A percentile compares a stretch with the other conserved stretches of the same genome.
These are phyloP conservation scores for Asterophora lycoperdoides DNA, from an alignment of 768 basidiomycete genomes.

Conservation along the genomic window DNA sequence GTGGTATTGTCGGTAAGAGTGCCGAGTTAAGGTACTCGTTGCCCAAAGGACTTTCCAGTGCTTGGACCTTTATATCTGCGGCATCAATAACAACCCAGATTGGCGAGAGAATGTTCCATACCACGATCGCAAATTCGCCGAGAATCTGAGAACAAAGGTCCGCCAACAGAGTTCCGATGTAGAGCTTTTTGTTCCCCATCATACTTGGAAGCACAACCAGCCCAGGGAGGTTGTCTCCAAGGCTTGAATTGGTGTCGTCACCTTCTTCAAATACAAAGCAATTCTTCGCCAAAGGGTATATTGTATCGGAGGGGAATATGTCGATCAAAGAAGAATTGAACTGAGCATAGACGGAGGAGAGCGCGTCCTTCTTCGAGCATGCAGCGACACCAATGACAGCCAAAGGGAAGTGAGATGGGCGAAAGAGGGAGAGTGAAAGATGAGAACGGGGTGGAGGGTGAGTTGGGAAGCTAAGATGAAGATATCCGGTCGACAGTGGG, in stretches of 20 bases:
- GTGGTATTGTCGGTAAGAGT: conserved; percentile 59
- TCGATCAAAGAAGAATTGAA: conserved; percentile 64
- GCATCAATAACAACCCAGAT: conserved; percentile 3
- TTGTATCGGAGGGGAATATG: conserved; percentile 59
- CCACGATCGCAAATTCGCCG: conserved; percentile 80
- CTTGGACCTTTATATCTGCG: conserved; percentile 52
- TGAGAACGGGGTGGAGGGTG: conserved; percentile 74
- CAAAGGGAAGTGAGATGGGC: conserved; percentile 77
- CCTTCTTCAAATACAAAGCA: conserved; percentile 87
- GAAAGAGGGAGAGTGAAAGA: conserved; percentile 63
- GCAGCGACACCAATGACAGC: conserved; percentile 86
- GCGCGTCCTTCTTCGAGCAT: conserved; percentile 51
- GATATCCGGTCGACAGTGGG: conserved; percentile 65
- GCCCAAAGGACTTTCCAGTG: conserved; percentile 77
- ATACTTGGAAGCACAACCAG: conserved; percentile 76
- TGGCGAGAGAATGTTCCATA: conserved; percentile 34
- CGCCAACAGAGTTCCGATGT: conserved; percentile 84
- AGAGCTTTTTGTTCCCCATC: conserved; percentile 85
- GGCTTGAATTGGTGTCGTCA: conserved; percentile 51
- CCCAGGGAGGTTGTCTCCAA: conserved; percentile 54
- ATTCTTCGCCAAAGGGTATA: conserved; percentile 75
- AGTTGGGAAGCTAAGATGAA: conserved; percentile 76
- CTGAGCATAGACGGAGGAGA: conserved; percentile 53
- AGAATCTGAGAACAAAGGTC: conserved; percentile 87
- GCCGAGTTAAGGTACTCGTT: conserved; percentile 80